Evolutionary conservation across 129 eudicot genomes (phyloP).

Genomic region (Pseudognaphalium luteoalbum): DNA sequence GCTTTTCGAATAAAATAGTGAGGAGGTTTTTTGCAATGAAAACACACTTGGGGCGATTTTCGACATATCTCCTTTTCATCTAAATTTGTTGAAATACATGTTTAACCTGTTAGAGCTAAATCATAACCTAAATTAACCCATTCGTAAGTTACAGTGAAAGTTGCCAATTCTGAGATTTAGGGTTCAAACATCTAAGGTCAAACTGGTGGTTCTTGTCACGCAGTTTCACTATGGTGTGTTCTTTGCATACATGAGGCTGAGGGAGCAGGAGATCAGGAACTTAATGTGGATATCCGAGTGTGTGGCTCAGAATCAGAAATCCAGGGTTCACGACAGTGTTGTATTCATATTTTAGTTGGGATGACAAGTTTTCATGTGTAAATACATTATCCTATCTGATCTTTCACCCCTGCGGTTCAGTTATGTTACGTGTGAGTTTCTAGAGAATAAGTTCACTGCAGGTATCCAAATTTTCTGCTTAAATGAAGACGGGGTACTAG

Average conservation of each 20-base stretch:
- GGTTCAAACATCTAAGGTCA: not conserved
- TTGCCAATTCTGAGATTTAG: not conserved
- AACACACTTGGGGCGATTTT: not conserved
- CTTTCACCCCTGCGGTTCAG: not conserved
- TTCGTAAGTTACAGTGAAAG: not conserved
- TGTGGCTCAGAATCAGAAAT: conserved; percentile 94
- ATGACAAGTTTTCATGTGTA: not conserved
- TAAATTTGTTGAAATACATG: not conserved
- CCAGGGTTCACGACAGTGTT: conserved; percentile 92
- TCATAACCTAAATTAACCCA: not conserved
- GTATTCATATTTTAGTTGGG: conserved; percentile 61
- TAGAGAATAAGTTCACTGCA: not conserved
- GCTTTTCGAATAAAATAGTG: not conserved
- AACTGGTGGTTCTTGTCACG: conserved; percentile 23
- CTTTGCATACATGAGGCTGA: conserved; percentile 83
- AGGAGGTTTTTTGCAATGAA: not conserved
- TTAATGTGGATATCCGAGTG: conserved; percentile 98
- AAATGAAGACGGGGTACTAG: not conserved
- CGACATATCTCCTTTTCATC: not conserved
- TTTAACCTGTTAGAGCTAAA: not conserved
- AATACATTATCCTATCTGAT: not conserved
- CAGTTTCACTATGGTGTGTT: conserved; percentile 93
- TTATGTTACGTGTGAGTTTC: not conserved
- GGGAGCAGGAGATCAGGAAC: conserved; percentile 96
- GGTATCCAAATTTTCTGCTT: not conserved